These are phyloP conservation scores for Calycina herbarum DNA, from an alignment of 2,329 filamentous ascomycete species.

Conservation along the genomic window DNA sequence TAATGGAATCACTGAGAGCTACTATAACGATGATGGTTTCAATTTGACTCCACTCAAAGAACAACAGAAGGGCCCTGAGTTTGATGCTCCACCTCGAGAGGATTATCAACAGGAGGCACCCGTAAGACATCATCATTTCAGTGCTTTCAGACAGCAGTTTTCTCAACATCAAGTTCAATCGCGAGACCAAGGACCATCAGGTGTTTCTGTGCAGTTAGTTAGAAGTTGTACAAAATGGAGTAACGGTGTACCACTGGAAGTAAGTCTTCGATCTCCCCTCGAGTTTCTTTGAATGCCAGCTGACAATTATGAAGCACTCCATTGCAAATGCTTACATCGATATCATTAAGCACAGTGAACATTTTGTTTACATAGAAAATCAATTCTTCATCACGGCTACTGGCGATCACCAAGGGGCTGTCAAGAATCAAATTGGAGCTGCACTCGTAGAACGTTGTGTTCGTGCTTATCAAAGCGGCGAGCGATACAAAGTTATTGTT, in stretches of 20 bases:
- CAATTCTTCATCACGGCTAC: conserved; percentile 88
- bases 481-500: conserved; percentile 74
- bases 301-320: conserved; percentile 55
- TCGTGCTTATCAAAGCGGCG: conserved; percentile 63
- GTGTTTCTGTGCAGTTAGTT: conserved; percentile 40
- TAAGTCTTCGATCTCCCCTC: conserved; percentile 28
- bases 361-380: conserved; percentile 81
- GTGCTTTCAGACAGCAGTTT: conserved; percentile 7
- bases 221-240: conserved; percentile 56
- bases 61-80: not conserved
- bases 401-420: conserved; percentile 65
- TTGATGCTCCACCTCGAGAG: conserved; percentile 3
- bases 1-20: conserved; percentile 27
- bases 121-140: conserved; percentile 7
- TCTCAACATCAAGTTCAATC: conserved; percentile 8
- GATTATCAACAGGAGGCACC: conserved; percentile 5
- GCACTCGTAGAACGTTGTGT: conserved; percentile 78
- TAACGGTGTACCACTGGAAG: conserved; percentile 57
- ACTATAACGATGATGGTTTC: conserved; percentile 31
- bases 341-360: conserved; percentile 65
- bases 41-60: conserved; percentile 17
- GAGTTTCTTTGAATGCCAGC: conserved; percentile 22
- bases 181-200: conserved; percentile 9
- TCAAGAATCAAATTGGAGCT: conserved; percentile 75
- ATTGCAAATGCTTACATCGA: conserved; percentile 83